phyloP scores from a whole-genome alignment of 768 basidiomycete species.

The Lactifluus volemus region DNA sequence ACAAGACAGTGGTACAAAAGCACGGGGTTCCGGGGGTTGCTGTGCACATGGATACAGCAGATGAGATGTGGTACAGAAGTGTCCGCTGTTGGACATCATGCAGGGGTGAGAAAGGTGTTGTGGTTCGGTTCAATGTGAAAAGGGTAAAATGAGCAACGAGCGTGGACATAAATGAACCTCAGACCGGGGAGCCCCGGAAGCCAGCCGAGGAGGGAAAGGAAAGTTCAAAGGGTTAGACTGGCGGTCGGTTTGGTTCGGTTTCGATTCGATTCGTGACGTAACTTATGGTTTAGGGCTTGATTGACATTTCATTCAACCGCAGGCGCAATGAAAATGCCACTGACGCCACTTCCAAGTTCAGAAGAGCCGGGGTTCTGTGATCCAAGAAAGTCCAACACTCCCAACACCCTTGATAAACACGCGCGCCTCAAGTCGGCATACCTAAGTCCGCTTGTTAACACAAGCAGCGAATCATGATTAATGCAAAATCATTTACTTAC shows the following conservation, averaged over 20 bases:
- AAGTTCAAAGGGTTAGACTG: neutral
- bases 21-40: slow-evolving; percentile 6
- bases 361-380: slow-evolving; percentile 14
- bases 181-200: slow-evolving; percentile 7
- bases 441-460: slow-evolving; percentile 17
- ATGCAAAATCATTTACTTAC: slow-evolving; percentile 4
- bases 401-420: slow-evolving; percentile 18
- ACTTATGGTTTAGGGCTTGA: neutral
- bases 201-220: slow-evolving; percentile 10
- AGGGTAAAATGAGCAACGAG: neutral
- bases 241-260: neutral
- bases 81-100: neutral
- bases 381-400: slow-evolving; percentile 19
- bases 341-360: slow-evolving; percentile 5
- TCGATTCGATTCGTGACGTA: neutral
- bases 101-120: neutral
- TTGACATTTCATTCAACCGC: neutral
- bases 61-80: slow-evolving; percentile 8
- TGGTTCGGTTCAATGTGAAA: slow-evolving; percentile 8
- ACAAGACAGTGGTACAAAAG: slow-evolving; percentile 8
- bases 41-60: slow-evolving; percentile 8
- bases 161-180: neutral
- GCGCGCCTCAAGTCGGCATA: slow-evolving; percentile 20
- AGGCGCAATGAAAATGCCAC: neutral
- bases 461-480: neutral